A percentile compares a stretch with the other conserved stretches of the same genome.
Conservation (phyloP, 352 stramenopile species). For the Nannochloropsis limnetica region DNA sequence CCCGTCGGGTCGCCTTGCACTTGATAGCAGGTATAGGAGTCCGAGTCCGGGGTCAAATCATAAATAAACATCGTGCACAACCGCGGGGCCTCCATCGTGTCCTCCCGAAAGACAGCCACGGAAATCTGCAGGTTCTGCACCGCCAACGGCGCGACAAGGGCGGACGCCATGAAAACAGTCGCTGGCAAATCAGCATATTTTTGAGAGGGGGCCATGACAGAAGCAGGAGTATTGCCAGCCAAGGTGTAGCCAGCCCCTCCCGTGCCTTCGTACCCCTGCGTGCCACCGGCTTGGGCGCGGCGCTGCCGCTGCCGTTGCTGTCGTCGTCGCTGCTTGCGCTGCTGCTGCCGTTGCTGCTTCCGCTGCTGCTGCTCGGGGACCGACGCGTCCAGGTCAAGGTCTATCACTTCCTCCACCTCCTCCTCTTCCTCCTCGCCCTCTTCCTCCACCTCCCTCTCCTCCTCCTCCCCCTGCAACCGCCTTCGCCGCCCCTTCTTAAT, state of each 20-base stretch:
- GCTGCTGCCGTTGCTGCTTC: not conserved
- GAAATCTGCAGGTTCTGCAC: conserved; percentile 8
- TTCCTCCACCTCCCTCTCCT: too few species aligned
- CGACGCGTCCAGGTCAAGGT: not conserved
- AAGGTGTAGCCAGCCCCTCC: not conserved
- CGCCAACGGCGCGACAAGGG: not conserved
- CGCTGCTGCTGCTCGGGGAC: not conserved
- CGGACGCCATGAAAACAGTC: not conserved
- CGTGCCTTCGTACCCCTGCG: not conserved
- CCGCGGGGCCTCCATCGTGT: not conserved
- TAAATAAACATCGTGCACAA: conserved; percentile 1
- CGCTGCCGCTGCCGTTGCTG: not conserved
- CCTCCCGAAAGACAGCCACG: not conserved
- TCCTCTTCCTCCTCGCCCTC: too few species aligned
- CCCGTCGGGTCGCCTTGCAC: not conserved
- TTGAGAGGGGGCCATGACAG: not conserved
- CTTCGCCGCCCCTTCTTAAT: not conserved
- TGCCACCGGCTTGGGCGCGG: not conserved
- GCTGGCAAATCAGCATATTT: not conserved
- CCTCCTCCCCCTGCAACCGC: too few species aligned
- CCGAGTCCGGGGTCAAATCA: not conserved
- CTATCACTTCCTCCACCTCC: too few species aligned
- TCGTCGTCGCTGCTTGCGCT: not conserved
- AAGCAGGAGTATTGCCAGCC: not conserved
- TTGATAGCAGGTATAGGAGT: not conserved